These are phyloP conservation scores for Elsinoe fawcettii DNA, from an alignment of 2,329 filamentous ascomycete genomes.

Conservation along the genomic window DNA sequence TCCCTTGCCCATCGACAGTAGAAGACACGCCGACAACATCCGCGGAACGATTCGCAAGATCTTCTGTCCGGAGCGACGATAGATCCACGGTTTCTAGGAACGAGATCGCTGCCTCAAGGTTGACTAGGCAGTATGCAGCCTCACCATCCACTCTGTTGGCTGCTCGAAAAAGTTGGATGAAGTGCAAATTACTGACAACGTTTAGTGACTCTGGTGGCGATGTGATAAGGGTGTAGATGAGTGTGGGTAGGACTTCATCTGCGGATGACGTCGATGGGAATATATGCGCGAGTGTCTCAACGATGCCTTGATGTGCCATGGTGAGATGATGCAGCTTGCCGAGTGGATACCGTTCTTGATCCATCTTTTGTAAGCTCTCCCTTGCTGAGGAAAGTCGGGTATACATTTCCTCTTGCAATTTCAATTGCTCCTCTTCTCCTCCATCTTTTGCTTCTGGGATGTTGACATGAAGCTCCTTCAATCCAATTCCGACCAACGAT, in stretches of 20 bases:
- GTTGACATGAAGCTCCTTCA: constrained; percentile 76
- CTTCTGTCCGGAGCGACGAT: constrained; percentile 75
- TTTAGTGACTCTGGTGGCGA: constrained; percentile 77
- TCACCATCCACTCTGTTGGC: constrained; percentile 83
- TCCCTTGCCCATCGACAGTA: neutral
- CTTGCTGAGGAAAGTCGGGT: constrained; percentile 62
- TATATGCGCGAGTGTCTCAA: constrained; percentile 67
- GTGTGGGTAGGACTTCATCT: constrained; percentile 91
- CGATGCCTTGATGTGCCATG: constrained; percentile 84
- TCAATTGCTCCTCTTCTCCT: constrained; percentile 38
- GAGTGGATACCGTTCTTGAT: constrained; percentile 75
- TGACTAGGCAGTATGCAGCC: constrained; percentile 91
- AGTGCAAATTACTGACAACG: constrained; percentile 88
- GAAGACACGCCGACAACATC: neutral
- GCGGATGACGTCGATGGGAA: constrained; percentile 74
- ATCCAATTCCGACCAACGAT: constrained; percentile 80
- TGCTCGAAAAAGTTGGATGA: constrained; percentile 86
- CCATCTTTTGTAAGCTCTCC: constrained; percentile 68
- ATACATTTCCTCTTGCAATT: constrained; percentile 49
- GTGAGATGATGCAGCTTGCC: constrained; percentile 88
- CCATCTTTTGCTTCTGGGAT: constrained; percentile 49
- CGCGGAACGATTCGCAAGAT: constrained; percentile 31
- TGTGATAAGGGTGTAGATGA: constrained; percentile 93
- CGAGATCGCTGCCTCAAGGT: constrained; percentile 86
- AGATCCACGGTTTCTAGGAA: constrained; percentile 95